These are phyloP conservation scores for Trichoderma sp. DNA, from an alignment of 2,329 filamentous ascomycete genomes.

Conservation along the genomic window DNA sequence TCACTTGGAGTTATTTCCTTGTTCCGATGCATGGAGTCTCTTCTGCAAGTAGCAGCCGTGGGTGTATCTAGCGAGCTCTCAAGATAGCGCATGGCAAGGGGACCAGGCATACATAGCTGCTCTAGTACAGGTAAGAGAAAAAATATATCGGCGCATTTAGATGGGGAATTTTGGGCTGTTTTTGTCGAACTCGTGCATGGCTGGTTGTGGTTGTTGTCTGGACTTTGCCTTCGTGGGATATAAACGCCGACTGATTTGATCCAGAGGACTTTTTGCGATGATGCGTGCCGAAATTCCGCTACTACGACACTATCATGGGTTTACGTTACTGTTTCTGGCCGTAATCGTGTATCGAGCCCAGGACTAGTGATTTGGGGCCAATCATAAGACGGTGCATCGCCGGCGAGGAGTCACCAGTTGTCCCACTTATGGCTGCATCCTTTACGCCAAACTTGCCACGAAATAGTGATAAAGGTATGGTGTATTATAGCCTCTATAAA, in stretches of 20 bases:
- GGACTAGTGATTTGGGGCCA: background rate
- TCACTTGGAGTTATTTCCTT: background rate
- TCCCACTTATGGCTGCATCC: background rate
- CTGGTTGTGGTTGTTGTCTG: background rate
- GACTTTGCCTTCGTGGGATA: background rate
- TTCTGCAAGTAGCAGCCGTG: background rate
- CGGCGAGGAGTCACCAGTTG: conserved; percentile 1
- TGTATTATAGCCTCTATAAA: background rate
- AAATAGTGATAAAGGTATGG: background rate
- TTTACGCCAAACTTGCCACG: background rate
- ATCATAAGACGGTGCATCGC: background rate
- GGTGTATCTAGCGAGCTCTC: background rate
- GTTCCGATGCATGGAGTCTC: background rate
- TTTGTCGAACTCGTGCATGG: background rate
- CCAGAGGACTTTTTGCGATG: background rate
- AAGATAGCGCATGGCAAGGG: background rate
- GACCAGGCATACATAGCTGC: background rate
- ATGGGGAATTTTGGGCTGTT: background rate
- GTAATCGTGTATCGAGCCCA: background rate
- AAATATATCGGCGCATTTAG: conserved; percentile 1
- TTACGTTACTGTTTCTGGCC: background rate
- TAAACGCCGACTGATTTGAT: background rate
- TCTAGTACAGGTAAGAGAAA: conserved; percentile 2
- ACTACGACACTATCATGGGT: background rate
- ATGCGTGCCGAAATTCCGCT: background rate